Base-by-base conservation (phyloP, 2,329 filamentous ascomycete species). In the Emydomyces testavorans region DNA sequence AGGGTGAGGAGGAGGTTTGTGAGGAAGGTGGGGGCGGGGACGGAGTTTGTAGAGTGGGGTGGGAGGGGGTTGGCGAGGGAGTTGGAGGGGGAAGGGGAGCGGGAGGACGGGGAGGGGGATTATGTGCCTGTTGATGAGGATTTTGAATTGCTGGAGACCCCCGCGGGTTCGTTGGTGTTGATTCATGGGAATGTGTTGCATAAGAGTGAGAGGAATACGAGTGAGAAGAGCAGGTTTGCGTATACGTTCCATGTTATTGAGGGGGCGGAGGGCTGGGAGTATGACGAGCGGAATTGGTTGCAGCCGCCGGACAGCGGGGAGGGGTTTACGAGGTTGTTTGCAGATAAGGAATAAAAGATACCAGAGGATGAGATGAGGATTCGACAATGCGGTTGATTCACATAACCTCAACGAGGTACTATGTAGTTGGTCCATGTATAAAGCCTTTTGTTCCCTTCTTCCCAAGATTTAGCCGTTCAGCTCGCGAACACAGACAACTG, bases 221-320 rank as follows among this genome's bases (percentile, higher is more conserved):
- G 89, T 63, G 68, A 75, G 54, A 90, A 86, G 72, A 88, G 89
- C 18, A 75, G 90, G 55, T 93, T 92, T 62, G 94, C 95, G 46
- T 98, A 96, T 67, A 96, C 92, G 0, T 98, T 96, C 64, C 92
- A 98, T 70, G 78, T 94, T 50, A 96, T 96, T 60, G 92, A 96
- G 68, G 85, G 83, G 0, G 77, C 83, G 16, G 71, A 80, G 36
- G 71, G 65, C 10, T 68, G 65, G 64, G 57, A 70, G 47, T 98
- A 96, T 65, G 92, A 96, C 66, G 76, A 76, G 67, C 75, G 75
- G 66, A 98, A 98, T 67, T 96, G 92, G 92, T 67, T 98, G 64
- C 90, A 95, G 70, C 87, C 89, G 50, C 83, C 87, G 0, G 71
- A 73, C 34, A 77, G 76, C 48, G 89, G 86, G 0, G 77, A 77